Conservation (phyloP, 179 eudicot genomes). For the Heliamphora pulchella region DNA sequence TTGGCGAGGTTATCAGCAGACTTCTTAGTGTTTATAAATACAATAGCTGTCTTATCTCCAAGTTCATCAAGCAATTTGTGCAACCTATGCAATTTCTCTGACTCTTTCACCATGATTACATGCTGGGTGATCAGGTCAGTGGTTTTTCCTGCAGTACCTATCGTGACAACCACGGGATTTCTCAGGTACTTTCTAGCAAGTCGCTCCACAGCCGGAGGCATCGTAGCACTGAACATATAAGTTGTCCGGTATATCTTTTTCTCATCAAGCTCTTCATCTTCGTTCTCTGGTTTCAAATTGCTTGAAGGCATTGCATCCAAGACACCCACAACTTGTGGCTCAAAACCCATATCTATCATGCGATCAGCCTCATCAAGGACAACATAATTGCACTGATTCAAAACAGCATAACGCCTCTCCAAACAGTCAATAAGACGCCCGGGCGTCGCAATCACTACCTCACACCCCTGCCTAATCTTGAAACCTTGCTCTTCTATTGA, state of each 20-base stretch:
- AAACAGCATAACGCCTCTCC: conserved; percentile 65
- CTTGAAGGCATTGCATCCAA: conserved; percentile 92
- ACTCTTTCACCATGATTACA: conserved; percentile 73
- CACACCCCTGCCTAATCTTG: conserved; percentile 84
- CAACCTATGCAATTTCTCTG: conserved; percentile 54
- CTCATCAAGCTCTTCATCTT: conserved; percentile 89
- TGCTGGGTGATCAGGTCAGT: conserved; percentile 83
- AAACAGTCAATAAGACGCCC: conserved; percentile 82
- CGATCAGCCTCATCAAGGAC: conserved; percentile 96
- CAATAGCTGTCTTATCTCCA: conserved; percentile 78
- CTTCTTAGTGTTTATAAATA: conserved; percentile 68
- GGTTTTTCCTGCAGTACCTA: conserved; percentile 90
- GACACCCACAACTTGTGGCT: conserved; percentile 86
- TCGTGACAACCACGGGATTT: conserved; percentile 86
- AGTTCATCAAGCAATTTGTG: conserved; percentile 60
- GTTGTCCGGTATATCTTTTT: conserved; percentile 77
- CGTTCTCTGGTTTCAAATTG: conserved; percentile 83
- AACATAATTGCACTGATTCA: conserved; percentile 88
- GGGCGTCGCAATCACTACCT: conserved; percentile 84
- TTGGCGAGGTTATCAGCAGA: conserved; percentile 58
- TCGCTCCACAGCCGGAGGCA: conserved; percentile 93
- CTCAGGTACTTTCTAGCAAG: conserved; percentile 92
- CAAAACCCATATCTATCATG: conserved; percentile 95
- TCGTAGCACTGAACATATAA: conserved; percentile 90
- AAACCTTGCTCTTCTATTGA: conserved; percentile 87